phyloP scores from a whole-genome alignment of 1,139 yeast species.

The Sugiyamaella castrensis region DNA sequence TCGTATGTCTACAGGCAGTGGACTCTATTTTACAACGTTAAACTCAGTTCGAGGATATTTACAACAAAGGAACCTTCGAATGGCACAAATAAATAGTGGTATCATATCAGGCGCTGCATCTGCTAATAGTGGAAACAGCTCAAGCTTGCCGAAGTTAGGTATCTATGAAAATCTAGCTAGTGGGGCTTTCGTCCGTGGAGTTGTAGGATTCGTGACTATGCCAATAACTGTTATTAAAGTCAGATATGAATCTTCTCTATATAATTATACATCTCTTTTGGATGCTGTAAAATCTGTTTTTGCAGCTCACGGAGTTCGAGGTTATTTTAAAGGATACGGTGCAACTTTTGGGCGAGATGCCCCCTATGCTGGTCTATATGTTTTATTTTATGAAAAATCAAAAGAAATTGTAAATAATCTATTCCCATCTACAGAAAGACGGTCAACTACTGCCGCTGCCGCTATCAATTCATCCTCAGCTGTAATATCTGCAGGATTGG shows the following conservation, averaged over 20 bases:
- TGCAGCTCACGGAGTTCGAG: constrained; percentile 49
- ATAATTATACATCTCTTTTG: constrained; percentile 61
- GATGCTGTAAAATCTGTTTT: constrained; percentile 64
- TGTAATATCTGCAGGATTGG: constrained; percentile 48
- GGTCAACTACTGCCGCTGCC: constrained; percentile 20
- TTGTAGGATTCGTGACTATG: constrained; percentile 90
- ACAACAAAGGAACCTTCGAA: constrained; percentile 3
- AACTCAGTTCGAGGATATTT: constrained; percentile 58
- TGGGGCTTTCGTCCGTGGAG: constrained; percentile 77
- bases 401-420: constrained; percentile 45
- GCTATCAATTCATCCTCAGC: constrained; percentile 27
- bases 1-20: constrained; percentile 89
- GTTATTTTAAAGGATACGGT: constrained; percentile 82
- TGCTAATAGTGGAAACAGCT: constrained; percentile 17
- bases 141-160: constrained; percentile 64
- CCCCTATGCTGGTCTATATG: constrained; percentile 93
- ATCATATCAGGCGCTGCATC: neutral
- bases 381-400: constrained; percentile 73
- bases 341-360: constrained; percentile 91
- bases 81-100: neutral
- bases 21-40: constrained; percentile 72
- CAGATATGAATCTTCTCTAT: constrained; percentile 70
- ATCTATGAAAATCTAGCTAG: constrained; percentile 66
- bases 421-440: constrained; percentile 14
- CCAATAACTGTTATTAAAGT: constrained; percentile 95